Percentiles rank a stretch among this genome's conserved stretches.
Conservation (phyloP, 129 eudicot species). For the Tagetes patula region DNA sequence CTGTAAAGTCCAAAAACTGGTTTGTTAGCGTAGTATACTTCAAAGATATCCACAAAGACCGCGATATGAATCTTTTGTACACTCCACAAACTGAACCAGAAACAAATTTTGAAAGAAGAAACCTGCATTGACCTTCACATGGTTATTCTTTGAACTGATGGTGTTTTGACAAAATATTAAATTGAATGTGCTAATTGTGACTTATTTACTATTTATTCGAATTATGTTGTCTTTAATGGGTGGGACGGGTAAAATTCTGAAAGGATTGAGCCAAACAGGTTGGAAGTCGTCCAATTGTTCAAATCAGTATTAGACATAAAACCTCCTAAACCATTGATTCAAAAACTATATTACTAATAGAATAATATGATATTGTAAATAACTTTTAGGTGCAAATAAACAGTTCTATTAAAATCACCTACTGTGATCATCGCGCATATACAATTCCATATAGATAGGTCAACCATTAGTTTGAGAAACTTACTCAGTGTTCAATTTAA, state of each 20-base stretch:
- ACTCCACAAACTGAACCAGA: constrained; percentile 31
- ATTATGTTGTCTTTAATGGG: constrained; percentile 7
- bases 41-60: too few species aligned
- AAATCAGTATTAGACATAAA: background rate
- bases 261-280: background rate
- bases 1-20: constrained; percentile 28
- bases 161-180: background rate
- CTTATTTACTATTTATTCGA: background rate
- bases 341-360: background rate
- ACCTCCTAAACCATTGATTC: background rate
- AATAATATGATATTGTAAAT: background rate
- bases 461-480: constrained; percentile 8
- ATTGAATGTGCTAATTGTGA: background rate
- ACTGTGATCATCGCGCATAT: too few species aligned
- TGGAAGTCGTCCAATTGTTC: background rate
- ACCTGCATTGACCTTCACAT: constrained; percentile 29
- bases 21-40: constrained; percentile 18
- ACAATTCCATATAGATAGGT: too few species aligned
- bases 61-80: constrained; percentile 22
- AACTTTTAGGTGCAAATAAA: too few species aligned
- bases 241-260: background rate
- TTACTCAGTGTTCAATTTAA: constrained; percentile 42
- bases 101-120: constrained; percentile 34
- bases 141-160: background rate
- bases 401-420: too few species aligned